Evolutionary conservation across 2,329 filamentous ascomycete species (phyloP).

Genomic region (Tolypocladium nubicola): DNA sequence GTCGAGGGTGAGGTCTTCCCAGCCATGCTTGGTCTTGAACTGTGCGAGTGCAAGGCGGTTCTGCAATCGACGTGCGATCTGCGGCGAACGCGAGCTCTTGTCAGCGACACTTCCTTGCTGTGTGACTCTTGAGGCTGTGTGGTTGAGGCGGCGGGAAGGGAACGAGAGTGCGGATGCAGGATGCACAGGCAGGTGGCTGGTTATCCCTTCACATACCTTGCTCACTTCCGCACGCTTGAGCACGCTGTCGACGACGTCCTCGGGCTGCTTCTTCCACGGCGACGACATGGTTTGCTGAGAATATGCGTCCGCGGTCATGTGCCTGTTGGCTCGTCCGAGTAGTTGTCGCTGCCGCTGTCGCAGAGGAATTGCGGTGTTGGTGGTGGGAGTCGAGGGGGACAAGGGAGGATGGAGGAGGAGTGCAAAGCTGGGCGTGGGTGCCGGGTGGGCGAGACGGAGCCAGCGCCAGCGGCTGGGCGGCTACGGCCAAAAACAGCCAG

Average conservation of each 20-base stretch:
- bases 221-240: conserved; percentile 64
- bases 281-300: conserved; percentile 39
- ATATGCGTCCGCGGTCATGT: background rate
- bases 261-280: conserved; percentile 52
- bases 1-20: conserved; percentile 81
- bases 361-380: background rate
- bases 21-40: conserved; percentile 94
- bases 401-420: background rate
- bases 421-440: background rate
- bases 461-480: background rate
- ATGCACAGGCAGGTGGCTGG: background rate
- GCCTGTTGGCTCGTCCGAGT: background rate
- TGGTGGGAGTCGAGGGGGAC: background rate
- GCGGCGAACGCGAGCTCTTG: background rate
- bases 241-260: conserved; percentile 56
- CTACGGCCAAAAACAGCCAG: background rate
- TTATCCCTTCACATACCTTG: conserved; percentile 44
- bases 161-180: background rate
- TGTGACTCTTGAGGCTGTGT: no score
- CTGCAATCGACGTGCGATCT: conserved; percentile 91
- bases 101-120: background rate
- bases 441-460: background rate
- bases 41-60: conserved; percentile 91
- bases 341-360: background rate
- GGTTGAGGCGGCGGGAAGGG: background rate